Evolutionary conservation across 495 filamentous ascomycete species (phyloP).

Genomic region (Peziza echinospora): DNA sequence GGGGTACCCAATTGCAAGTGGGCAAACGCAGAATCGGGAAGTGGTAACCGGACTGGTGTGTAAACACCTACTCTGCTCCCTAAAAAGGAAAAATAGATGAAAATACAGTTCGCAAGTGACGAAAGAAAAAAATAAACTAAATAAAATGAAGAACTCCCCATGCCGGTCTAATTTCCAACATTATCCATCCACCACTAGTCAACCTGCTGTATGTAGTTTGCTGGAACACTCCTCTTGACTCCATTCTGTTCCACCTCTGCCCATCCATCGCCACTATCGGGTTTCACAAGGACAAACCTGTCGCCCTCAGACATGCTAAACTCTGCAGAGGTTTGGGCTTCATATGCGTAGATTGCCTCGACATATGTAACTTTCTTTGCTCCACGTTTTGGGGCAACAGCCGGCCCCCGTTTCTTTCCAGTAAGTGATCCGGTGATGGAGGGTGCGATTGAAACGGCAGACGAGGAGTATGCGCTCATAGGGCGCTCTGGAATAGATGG

Average conservation of each 20-base stretch:
- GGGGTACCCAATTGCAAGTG: no score
- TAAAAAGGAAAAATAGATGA: no score
- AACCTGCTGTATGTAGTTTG: slow-evolving; percentile 77
- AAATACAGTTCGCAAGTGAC: no score
- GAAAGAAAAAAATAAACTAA: no score
- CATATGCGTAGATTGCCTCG: slow-evolving; percentile 80
- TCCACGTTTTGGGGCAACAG: slow-evolving; percentile 73
- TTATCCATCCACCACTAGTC: no score
- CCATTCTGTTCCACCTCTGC: slow-evolving; percentile 85
- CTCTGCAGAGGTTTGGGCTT: slow-evolving; percentile 64
- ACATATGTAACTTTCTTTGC: slow-evolving; percentile 93
- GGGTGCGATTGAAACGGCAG: not conserved
- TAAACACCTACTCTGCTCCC: no score
- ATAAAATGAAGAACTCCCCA: no score
- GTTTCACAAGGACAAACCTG: slow-evolving; percentile 64
- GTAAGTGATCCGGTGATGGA: slow-evolving; percentile 30
- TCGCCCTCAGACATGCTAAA: slow-evolving; percentile 82
- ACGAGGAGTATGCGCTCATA: slow-evolving; percentile 44
- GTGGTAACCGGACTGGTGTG: no score
- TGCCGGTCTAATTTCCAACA: no score
- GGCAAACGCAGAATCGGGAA: no score
- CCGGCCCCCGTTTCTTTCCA: slow-evolving; percentile 73
- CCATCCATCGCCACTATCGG: slow-evolving; percentile 84
- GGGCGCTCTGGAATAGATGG: slow-evolving; percentile 26
- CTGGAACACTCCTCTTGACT: slow-evolving; percentile 76